These are phyloP conservation scores for Tetradesmus obliquus DNA, from an alignment of 139 green algal genomes.

Conservation along the genomic window DNA sequence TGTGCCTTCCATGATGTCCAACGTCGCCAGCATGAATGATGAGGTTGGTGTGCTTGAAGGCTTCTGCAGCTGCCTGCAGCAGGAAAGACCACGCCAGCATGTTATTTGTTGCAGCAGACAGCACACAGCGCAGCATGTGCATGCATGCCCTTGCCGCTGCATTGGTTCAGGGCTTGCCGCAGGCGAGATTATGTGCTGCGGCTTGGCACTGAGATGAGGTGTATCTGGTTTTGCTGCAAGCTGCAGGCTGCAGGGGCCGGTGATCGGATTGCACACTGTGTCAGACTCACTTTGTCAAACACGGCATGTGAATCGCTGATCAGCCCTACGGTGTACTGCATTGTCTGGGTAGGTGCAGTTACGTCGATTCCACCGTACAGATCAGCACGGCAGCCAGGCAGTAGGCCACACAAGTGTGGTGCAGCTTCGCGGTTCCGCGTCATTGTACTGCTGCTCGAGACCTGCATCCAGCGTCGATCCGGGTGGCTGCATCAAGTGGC, in stretches of 20 bases:
- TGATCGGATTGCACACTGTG: not conserved
- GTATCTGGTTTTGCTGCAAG: not conserved
- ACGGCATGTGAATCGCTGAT: constrained; percentile 47
- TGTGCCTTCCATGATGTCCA: constrained; percentile 49
- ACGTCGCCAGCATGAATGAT: constrained; percentile 61
- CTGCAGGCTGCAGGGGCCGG: not conserved
- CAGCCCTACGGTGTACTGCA: not conserved
- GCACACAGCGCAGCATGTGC: not conserved
- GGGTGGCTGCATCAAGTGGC: not conserved
- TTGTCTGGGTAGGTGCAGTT: not conserved
- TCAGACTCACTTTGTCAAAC: constrained; percentile 14
- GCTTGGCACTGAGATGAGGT: too few relatives aligned
- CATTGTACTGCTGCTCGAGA: not conserved
- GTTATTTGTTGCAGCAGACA: not conserved
- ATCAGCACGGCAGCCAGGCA: not conserved
- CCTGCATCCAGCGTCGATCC: not conserved
- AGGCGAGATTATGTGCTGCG: not conserved
- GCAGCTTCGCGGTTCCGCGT: not conserved
- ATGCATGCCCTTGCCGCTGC: not conserved
- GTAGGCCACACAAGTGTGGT: not conserved
- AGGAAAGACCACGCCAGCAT: not conserved
- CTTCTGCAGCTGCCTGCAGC: not conserved
- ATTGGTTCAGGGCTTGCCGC: not conserved
- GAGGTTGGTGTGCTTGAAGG: not conserved
- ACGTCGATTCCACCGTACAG: not conserved